Percentiles rank a stretch among this genome's conserved stretches.
These are phyloP conservation scores for Blastobotrys illinoisensis DNA, from an alignment of 1,139 yeast species.

Conservation along the genomic window DNA sequence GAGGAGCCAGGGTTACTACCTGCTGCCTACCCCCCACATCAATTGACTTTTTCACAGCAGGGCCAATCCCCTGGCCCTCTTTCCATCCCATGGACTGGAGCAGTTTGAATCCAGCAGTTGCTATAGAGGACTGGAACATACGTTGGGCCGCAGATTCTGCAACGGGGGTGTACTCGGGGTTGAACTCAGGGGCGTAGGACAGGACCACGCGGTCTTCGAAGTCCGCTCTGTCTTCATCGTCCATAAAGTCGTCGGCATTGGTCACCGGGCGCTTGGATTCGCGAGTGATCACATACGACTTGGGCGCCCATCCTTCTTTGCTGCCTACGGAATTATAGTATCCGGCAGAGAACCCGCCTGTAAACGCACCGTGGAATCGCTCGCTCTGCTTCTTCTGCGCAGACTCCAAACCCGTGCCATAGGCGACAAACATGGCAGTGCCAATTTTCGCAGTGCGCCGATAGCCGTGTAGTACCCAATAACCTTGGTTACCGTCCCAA, in stretches of 20 bases:
- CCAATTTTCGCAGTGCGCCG: not conserved
- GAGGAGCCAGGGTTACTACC: slow-evolving; percentile 14
- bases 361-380: slow-evolving; percentile 34
- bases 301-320: slow-evolving; percentile 34
- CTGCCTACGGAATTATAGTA: slow-evolving; percentile 34
- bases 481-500: too few species aligned
- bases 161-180: not conserved
- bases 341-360: slow-evolving; percentile 35
- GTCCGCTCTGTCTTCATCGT: slow-evolving; percentile 32
- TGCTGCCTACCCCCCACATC: slow-evolving; percentile 6
- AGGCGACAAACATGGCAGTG: not conserved
- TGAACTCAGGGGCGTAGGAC: slow-evolving; percentile 2
- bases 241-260: slow-evolving; percentile 29
- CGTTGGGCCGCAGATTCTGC: slow-evolving; percentile 3
- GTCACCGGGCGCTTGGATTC: slow-evolving; percentile 14
- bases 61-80: slow-evolving; percentile 27
- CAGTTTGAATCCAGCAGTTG: slow-evolving; percentile 18
- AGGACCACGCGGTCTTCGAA: slow-evolving; percentile 15
- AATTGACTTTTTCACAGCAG: slow-evolving; percentile 9
- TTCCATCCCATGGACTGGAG: slow-evolving; percentile 27
- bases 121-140: slow-evolving; percentile 1
- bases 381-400: slow-evolving; percentile 7
- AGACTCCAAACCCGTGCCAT: not conserved
- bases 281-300: slow-evolving; percentile 23
- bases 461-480: not conserved